Evolutionary conservation across 352 stramenopile species (phyloP), one percentile per base, ranked within the genome.

Genomic region (Phytophthora europaea): DNA sequence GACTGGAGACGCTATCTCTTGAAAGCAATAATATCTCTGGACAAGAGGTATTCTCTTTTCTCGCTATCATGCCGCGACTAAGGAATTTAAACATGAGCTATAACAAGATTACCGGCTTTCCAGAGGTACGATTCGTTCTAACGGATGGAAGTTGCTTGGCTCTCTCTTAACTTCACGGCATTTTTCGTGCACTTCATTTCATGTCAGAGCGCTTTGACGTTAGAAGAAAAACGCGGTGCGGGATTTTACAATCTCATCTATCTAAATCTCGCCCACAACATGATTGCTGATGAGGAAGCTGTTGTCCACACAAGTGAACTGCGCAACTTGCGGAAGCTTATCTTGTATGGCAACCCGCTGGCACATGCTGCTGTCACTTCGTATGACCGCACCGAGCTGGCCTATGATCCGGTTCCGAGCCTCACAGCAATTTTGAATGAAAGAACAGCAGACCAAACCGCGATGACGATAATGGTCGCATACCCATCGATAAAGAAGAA

Each of bases 51-150:
- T 94, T 95, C 69, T 70, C 83, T 2, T 84, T 94, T n/a, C 73
- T 95, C 15, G 56, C 81, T 13, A 85, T 93, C 38, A 76, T 88
- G 61, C 88, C 88, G 3, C 83, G 86, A 0, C 70, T 95, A 15
- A 80, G 81, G 8, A 92, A 92, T 28, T 75, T 95, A 55, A 94
- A 95, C 52, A 40, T 95, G n/a, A 93, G 82, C 33, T 81, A 93
- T 61, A 95, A 95, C 75, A 92, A 90, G 55, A 76, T 95, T 64
- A 88, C 82, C 10, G 69, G 76, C 4, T 94, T 95, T 50, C 85
- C 85, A 3, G 87, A 95, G 76, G 83, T 92, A 45, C 34, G 70
- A 48, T 26, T 3, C 34, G 4, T 33, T 20, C 8, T 16, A 43
- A 10, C 51, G 10, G 10, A 51, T 16, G 34, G 22, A 12, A 12